These are phyloP conservation scores for Camellia sinensis DNA, from an alignment of 148 eudicot species.

Conservation along the genomic window DNA sequence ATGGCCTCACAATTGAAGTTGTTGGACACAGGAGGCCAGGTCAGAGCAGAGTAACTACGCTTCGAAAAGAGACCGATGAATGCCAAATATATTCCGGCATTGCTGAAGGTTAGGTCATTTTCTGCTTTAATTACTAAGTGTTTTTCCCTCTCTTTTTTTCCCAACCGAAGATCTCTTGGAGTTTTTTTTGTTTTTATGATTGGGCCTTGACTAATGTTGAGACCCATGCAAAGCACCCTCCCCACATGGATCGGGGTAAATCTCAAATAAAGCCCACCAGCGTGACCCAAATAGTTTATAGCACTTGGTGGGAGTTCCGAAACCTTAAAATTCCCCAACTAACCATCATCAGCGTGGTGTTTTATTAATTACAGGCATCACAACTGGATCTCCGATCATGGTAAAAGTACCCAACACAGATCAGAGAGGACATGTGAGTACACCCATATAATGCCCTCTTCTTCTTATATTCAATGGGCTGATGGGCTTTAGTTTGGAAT, in stretches of 20 bases:
- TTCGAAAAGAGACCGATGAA: slow-evolving; percentile 96
- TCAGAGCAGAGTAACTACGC: slow-evolving; percentile 95
- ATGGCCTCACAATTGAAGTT: not conserved
- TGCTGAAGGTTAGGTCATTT: slow-evolving; percentile 66
- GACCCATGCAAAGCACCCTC: too few relatives aligned
- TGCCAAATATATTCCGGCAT: slow-evolving; percentile 77
- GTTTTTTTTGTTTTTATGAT: too few relatives aligned
- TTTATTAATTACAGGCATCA: slow-evolving; percentile 51
- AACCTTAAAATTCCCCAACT: too few relatives aligned
- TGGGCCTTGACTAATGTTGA: slow-evolving; percentile 10
- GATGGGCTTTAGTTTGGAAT: not conserved
- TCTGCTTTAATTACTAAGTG: not conserved
- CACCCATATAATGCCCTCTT: not conserved
- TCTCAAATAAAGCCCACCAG: too few relatives aligned
- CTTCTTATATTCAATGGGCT: not conserved
- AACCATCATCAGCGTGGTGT: not conserved
- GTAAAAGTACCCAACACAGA: slow-evolving; percentile 94
- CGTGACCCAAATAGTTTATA: too few relatives aligned
- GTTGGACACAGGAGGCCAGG: slow-evolving; percentile 83
- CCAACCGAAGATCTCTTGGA: slow-evolving; percentile 1
- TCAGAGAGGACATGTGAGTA: slow-evolving; percentile 90
- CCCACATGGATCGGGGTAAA: too few relatives aligned
- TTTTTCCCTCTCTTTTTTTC: not conserved
- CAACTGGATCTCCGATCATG: slow-evolving; percentile 90
- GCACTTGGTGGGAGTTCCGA: too few relatives aligned